A percentile compares a stretch with the other conserved stretches of the same genome.
Conservation (phyloP, 2,329 filamentous ascomycete genomes). For the Talaromyces atroroseus region DNA sequence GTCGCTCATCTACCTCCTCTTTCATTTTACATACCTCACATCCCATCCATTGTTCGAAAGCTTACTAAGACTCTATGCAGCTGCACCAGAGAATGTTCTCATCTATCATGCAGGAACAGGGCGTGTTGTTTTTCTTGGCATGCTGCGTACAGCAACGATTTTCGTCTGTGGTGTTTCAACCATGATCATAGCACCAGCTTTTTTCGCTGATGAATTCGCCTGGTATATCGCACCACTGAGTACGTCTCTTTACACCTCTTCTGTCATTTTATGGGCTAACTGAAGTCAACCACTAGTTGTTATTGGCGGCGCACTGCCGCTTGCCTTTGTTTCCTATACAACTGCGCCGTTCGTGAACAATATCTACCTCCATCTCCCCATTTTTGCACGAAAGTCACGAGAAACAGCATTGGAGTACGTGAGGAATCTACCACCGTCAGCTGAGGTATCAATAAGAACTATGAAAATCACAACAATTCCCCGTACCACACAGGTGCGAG, state of each 20-base stretch:
- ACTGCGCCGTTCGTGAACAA: slow-evolving; percentile 67
- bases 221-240: slow-evolving; percentile 38
- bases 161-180: slow-evolving; percentile 63
- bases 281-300: slow-evolving; percentile 42
- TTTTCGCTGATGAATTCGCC: slow-evolving; percentile 42
- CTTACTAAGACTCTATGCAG: slow-evolving; percentile 18
- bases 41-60: background rate
- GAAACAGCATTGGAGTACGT: slow-evolving; percentile 40
- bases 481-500: slow-evolving; percentile 35
- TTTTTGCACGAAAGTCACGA: slow-evolving; percentile 57
- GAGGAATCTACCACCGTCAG: slow-evolving; percentile 39
- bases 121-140: slow-evolving; percentile 62
- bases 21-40: background rate
- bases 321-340: slow-evolving; percentile 59
- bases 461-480: slow-evolving; percentile 43
- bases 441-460: slow-evolving; percentile 41
- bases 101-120: slow-evolving; percentile 71
- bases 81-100: slow-evolving; percentile 47
- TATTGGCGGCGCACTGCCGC: slow-evolving; percentile 58
- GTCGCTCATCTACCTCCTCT: background rate
- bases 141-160: slow-evolving; percentile 65
- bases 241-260: slow-evolving; percentile 20
- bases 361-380: slow-evolving; percentile 64
- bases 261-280: background rate
- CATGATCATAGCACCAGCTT: slow-evolving; percentile 58